phyloP scores from a whole-genome alignment of 2,329 filamentous ascomycete species.

The Chalara sp. region DNA sequence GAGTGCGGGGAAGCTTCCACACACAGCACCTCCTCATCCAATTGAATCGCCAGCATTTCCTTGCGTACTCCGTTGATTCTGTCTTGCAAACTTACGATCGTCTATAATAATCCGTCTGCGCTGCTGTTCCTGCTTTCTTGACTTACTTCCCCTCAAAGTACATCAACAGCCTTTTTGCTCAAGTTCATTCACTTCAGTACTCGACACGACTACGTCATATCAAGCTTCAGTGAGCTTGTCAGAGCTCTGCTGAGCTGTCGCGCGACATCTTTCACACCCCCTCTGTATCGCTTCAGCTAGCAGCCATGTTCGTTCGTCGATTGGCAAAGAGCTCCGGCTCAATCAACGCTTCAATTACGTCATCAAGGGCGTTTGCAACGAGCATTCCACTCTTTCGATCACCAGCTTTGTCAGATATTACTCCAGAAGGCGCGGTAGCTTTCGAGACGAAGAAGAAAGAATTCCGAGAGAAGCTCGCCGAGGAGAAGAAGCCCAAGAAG shows the following conservation, averaged over 20 bases:
- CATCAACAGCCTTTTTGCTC: too few species aligned
- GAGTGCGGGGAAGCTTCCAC: too few species aligned
- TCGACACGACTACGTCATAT: too few species aligned
- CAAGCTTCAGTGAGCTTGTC: neutral
- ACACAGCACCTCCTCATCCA: too few species aligned
- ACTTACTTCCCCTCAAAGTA: too few species aligned
- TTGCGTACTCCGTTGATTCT: too few species aligned
- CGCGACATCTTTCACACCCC: neutral
- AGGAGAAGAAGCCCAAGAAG: slow-evolving; percentile 72
- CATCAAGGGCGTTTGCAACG: slow-evolving; percentile 47
- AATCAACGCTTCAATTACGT: slow-evolving; percentile 27
- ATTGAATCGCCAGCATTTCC: too few species aligned
- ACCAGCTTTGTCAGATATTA: slow-evolving; percentile 85
- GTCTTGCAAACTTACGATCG: too few species aligned
- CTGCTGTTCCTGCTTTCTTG: too few species aligned
- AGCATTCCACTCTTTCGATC: slow-evolving; percentile 40
- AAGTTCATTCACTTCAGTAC: too few species aligned
- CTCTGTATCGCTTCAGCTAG: too few species aligned
- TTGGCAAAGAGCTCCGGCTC: slow-evolving; percentile 17
- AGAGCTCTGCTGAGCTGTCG: neutral
- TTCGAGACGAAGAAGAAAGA: slow-evolving; percentile 81
- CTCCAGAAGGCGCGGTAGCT: slow-evolving; percentile 58
- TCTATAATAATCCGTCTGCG: too few species aligned
- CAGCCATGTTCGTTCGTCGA: slow-evolving; percentile 23
- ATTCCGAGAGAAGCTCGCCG: slow-evolving; percentile 76